Percentiles rank a stretch among this genome's conserved stretches.
Evolutionary conservation across 2,329 filamentous ascomycete species (phyloP).

Genomic region (Phialophora chinensis): DNA sequence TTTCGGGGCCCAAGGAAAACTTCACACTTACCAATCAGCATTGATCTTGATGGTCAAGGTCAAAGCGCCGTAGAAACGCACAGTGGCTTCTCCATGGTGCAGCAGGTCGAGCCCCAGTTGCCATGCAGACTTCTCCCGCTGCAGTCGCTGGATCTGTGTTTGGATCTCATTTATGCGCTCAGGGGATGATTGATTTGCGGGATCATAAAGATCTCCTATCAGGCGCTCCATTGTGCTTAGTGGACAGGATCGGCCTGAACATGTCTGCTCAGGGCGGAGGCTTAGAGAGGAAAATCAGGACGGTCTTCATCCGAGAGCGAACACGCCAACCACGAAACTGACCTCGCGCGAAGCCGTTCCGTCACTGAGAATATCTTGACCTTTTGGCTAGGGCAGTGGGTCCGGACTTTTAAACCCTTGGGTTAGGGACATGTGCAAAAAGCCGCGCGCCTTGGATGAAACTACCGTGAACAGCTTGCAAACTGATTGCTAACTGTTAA

Average conservation of each 20-base stretch:
- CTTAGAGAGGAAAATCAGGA: not conserved
- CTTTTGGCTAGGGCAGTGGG: not conserved
- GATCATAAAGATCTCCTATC: constrained; percentile 35
- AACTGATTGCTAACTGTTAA: not conserved
- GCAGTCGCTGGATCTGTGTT: constrained; percentile 76
- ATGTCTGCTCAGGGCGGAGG: constrained; percentile 6
- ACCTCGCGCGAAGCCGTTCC: not conserved
- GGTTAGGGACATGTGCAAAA: not conserved
- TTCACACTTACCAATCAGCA: constrained; percentile 71
- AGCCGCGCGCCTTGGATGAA: not conserved
- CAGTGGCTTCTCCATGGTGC: constrained; percentile 70
- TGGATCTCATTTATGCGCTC: constrained; percentile 60
- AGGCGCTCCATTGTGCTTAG: constrained; percentile 36
- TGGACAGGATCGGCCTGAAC: not conserved
- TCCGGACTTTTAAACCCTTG: not conserved
- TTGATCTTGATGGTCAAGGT: constrained; percentile 96
- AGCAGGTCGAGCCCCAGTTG: constrained; percentile 79
- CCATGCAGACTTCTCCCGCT: constrained; percentile 84
- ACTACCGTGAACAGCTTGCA: not conserved
- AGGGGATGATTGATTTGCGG: constrained; percentile 35
- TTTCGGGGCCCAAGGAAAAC: constrained; percentile 10
- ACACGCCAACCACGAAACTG: not conserved
- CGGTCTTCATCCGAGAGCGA: not conserved
- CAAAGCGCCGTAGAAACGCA: constrained; percentile 89
- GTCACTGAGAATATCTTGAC: not conserved